These are phyloP conservation scores for Rhizopogon roseolus DNA, from an alignment of 768 basidiomycete genomes.

Conservation along the genomic window DNA sequence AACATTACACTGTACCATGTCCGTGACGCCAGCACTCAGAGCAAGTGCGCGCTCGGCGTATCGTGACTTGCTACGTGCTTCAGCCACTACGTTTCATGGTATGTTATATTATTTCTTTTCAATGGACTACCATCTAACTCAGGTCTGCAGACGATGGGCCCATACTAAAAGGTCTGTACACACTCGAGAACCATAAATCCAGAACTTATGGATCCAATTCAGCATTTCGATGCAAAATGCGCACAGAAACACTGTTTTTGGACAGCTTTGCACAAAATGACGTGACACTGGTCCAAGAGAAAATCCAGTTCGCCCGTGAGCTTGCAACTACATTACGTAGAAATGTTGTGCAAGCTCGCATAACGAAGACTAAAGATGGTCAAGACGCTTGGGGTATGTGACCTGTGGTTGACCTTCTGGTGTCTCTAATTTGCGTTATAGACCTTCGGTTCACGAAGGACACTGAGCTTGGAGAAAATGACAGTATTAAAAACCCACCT, in stretches of 20 bases:
- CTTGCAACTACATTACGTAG: conserved; percentile 67
- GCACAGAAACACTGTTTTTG: conserved; percentile 43
- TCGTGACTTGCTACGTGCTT: conserved; percentile 63
- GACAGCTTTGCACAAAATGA: conserved; percentile 38
- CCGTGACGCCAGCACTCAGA: conserved; percentile 50
- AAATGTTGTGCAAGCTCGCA: conserved; percentile 83
- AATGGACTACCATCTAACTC: not conserved
- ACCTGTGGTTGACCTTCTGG: not conserved
- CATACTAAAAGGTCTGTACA: conserved; percentile 45
- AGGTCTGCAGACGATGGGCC: conserved; percentile 45
- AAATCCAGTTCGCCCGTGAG: conserved; percentile 59
- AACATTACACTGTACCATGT: conserved; percentile 33
- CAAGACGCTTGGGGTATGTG: conserved; percentile 57
- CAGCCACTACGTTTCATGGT: conserved; percentile 65
- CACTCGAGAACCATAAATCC: not conserved
- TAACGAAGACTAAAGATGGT: conserved; percentile 30
- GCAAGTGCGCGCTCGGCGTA: conserved; percentile 74
- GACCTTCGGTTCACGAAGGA: conserved; percentile 71
- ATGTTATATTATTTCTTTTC: conserved; percentile 4
- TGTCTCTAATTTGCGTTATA: conserved; percentile 22
- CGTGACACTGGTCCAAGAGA: conserved; percentile 44
- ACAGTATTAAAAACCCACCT: conserved; percentile 62
- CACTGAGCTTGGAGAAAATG: conserved; percentile 86
- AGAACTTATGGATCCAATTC: not conserved
- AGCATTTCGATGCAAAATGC: conserved; percentile 76